Evolutionary conservation across 2,329 filamentous ascomycete species (phyloP), one percentile per base, ranked within the genome.

Genomic region (Albophoma yamanashiensis): DNA sequence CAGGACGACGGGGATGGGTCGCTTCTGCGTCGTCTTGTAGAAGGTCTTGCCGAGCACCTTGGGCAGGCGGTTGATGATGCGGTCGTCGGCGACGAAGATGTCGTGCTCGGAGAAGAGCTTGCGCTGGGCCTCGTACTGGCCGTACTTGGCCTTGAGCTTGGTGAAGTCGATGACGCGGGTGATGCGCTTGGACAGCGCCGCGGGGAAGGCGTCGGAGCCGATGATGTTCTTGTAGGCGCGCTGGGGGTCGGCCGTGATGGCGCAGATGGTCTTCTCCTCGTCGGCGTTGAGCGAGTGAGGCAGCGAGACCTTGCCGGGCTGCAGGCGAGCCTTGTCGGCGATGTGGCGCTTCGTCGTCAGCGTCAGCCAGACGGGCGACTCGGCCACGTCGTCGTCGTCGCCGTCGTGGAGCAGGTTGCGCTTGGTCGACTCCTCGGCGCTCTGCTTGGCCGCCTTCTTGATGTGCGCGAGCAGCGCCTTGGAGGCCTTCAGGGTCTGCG

Each of bases 61-160:
- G 60, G 92, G 91, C 62, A 97, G 81, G 36, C 80, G 77, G 71
- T 83, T 87, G 70, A 87, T 80, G 67, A 99, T 89, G 56, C 94
- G 83, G 70, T 96, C 90, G 73, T 99, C 94, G 58, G 89, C 93
- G 60, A 99, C 82, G 78, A 99, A 97, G 60, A 97, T 78, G 72
- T 97, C 94, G 74, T 97, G 91, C 74, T 96, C 91, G 53, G 85
- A 79, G 63, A 88, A 83, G 42, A 99, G 83, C 74, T 94, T 91
- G 64, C 94, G 83, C 74, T 90, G 87, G 58, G 85, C 86, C 78
- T 99, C 94, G 75, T 91, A 99, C 62, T 89, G 85, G 79, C 89
- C 87, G 82, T 89, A 97, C 78, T 94, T 93, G 67, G 87, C 82
- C 70, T 78, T 77, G 63, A 99, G 80, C 75, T 97, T 96, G 68